phyloP scores from a whole-genome alignment of 1,139 yeast genomes.

The Hansenula lynferdii region DNA sequence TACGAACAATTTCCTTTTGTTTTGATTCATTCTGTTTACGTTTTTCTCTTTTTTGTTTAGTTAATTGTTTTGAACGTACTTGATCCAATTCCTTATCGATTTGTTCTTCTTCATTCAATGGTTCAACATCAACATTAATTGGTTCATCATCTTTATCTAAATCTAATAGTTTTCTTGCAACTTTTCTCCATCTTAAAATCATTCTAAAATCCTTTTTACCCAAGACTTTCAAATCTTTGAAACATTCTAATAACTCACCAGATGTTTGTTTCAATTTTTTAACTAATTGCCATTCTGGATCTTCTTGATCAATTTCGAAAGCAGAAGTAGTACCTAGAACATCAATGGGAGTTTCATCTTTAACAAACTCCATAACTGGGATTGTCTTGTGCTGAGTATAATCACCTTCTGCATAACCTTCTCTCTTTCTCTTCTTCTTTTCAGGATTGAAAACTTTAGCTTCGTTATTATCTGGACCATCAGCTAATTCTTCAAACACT shows the following conservation, averaged over 20 bases:
- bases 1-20: constrained; percentile 83
- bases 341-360: constrained; percentile 77
- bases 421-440: constrained; percentile 83
- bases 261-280: constrained; percentile 73
- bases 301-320: constrained; percentile 55
- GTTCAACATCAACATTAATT: constrained; percentile 53
- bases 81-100: constrained; percentile 79
- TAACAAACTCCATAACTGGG: constrained; percentile 76
- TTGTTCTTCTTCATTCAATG: constrained; percentile 81
- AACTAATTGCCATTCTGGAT: constrained; percentile 68
- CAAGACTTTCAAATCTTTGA: constrained; percentile 86
- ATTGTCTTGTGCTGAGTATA: constrained; percentile 69
- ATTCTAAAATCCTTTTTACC: constrained; percentile 91
- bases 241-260: constrained; percentile 71
- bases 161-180: constrained; percentile 76
- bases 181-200: constrained; percentile 82
- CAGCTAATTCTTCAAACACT: constrained; percentile 88
- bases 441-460: constrained; percentile 94
- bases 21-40: constrained; percentile 77
- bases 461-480: constrained; percentile 76
- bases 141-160: constrained; percentile 51
- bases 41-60: constrained; percentile 71
- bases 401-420: constrained; percentile 97
- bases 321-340: constrained; percentile 69
- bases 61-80: constrained; percentile 67